Evolutionary conservation across 169 alveolate genomes (phyloP), one percentile per base, ranked within the genome.

Genomic region (Plasmodium cynomolgi): DNA sequence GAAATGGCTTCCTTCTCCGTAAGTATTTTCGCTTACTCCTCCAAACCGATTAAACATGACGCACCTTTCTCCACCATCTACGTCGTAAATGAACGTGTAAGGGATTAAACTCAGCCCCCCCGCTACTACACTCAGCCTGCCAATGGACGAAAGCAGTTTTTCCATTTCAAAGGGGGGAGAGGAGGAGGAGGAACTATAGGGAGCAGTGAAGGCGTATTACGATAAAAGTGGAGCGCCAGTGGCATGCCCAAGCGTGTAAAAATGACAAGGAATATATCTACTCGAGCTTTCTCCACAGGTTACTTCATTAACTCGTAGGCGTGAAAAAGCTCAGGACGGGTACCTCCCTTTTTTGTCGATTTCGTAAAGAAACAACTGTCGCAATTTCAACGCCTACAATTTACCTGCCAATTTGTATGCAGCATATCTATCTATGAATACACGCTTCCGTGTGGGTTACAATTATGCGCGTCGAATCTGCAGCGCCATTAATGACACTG

Each of bases 31-130:
- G 77, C 98, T 95, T 23, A 98, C 98, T 34, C 99, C 99, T 39
- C 98, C 98, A 92, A 97, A 97, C 72, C 99, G 97, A 95, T 98
- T 98, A 95, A 98, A 98, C 98, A 98, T 97, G 47, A 98, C 98
- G 58, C 98, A 99, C 75, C 99, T 95, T 95, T 98, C 98, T 13
- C 99, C 99, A 54, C 99, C 99, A 95, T 98, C 99, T 26, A 98
- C 98, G 85, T 97, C 98, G 68, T 96, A 97, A 84, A 98, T 94
- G 68, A 98, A 98, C 23, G 97, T 93, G 92, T 91, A 94, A 15
- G 98, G 98, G 39, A 98, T 95, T 56, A 96, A 83, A 50, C 97
- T 97, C 33, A 95, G 82, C 34, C 97, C 92, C 31, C 98, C 99
- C 34, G 97, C 94, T 23, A 96, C 92, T 29, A 96, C 93, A 84